phyloP scores from a whole-genome alignment of 1,139 yeast species.

The Maudiozyma humilis region DNA sequence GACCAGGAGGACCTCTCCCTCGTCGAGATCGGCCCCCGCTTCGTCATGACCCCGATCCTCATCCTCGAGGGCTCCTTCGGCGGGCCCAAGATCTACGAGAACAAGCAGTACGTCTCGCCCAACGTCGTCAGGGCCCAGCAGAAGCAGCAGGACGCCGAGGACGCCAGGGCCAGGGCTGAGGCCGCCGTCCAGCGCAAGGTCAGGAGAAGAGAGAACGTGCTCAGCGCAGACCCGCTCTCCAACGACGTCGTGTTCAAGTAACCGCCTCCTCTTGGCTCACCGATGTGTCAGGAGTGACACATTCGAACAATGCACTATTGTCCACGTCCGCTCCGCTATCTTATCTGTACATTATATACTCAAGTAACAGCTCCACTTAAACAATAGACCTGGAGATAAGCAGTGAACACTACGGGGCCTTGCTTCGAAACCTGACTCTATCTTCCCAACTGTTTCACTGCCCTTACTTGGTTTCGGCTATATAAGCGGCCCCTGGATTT shows the following conservation, averaged over 20 bases:
- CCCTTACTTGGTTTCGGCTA: no score
- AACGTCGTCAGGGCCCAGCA: conserved; percentile 88
- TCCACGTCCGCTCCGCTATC: no score
- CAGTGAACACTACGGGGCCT: no score
- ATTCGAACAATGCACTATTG: no score
- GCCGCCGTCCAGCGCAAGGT: conserved; percentile 71
- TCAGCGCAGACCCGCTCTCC: conserved; percentile 77
- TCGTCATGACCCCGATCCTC: conserved; percentile 85
- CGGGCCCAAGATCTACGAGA: conserved; percentile 95
- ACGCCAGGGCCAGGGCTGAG: conserved; percentile 70
- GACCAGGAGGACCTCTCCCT: conserved; percentile 46
- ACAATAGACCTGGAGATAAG: no score
- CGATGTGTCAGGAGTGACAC: background rate
- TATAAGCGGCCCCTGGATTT: no score
- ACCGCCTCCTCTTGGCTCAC: background rate
- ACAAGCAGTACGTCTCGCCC: conserved; percentile 93
- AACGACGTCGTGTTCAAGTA: conserved; percentile 67
- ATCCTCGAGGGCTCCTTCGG: conserved; percentile 95
- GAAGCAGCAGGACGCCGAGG: conserved; percentile 70
- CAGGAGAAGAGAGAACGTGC: conserved; percentile 64
- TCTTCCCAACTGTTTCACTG: no score
- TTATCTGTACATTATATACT: no score
- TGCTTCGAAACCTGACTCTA: no score
- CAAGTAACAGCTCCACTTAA: no score
- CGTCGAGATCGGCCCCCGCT: conserved; percentile 95